phyloP scores from a whole-genome alignment of 331 rosid species.

The Spiraea crenata region DNA sequence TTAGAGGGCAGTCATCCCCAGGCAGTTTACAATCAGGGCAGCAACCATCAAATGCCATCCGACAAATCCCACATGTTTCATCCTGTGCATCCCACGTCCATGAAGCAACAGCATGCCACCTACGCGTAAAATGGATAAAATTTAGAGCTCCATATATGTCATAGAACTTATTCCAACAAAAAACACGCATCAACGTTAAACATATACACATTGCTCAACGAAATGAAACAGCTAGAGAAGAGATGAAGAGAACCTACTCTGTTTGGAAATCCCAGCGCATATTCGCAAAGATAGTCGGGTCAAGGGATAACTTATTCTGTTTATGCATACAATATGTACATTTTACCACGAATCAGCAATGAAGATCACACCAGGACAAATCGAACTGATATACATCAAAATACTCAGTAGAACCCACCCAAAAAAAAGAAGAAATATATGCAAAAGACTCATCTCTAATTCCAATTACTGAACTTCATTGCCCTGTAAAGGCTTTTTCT shows the following conservation, averaged over 20 bases:
- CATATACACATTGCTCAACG: neutral
- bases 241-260: conserved; percentile 50
- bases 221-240: conserved; percentile 2
- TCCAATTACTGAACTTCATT: no score
- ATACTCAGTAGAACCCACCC: neutral
- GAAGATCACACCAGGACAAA: conserved; percentile 9
- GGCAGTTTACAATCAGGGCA: conserved; percentile 93
- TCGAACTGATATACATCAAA: neutral
- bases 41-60: conserved; percentile 96
- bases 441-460: neutral
- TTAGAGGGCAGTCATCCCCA: conserved; percentile 84
- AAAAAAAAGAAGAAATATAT: neutral
- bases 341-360: conserved; percentile 6
- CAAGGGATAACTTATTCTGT: conserved; percentile 39
- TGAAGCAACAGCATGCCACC: conserved; percentile 87
- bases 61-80: conserved; percentile 87
- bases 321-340: conserved; percentile 5
- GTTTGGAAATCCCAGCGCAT: conserved; percentile 26
- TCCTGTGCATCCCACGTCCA: conserved; percentile 98
- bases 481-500: no score
- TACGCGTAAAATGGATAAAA: conserved; percentile 16
- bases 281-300: conserved; percentile 31
- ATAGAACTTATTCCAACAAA: neutral
- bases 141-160: neutral
- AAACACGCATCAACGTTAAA: neutral